Base-by-base conservation (phyloP, 2,329 filamentous ascomycete genomes). In the Lasiodiplodia sp. region DNA sequence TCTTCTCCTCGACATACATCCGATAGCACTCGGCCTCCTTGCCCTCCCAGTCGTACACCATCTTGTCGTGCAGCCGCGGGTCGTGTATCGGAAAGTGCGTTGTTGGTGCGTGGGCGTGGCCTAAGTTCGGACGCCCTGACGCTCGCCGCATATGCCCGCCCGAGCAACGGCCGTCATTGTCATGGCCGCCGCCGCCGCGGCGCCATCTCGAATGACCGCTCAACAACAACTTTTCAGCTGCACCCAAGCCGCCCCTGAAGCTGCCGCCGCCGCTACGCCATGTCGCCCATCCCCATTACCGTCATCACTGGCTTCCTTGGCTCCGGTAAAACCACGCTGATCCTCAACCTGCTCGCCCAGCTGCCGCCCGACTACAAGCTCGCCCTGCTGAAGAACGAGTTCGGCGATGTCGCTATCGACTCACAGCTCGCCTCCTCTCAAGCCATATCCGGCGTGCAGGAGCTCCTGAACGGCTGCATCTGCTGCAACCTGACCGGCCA, bases 401-500 rank as follows among this genome's bases (percentile, higher is more conserved):
- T 97, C 80, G 96, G 96, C 77, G 94, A 98, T 79, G 83, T 99
- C 52, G 94, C 94, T 44, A 87, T 99, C 78, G 96, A 99, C 84
- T 96, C 92, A 1, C 92, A 97, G 79, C 90, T 99, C 37, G 95
- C 96, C 18, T 86, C 91, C 0, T 91, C 91, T 16, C 88, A 88
- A 62, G 90, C 94, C 71, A 94, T 99, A 73, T 91, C 93, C 0
- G 95, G 94, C 67, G 94, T 97, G 4, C 92, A 92, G 74, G 96
- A 99, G 81, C 87, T 99, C 1, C 90, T 99, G 66, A 97, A 97
- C 79, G 96, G 95, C 72, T 98, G 96, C 83, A 98, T 99, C 81
- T 99, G 96, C 87, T 99, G 96, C 84, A 98, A 98, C 79, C 91
- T 98, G 31, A 95, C 99, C 70, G 96, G 96, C 18, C 93, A 97